phyloP scores from a whole-genome alignment of 2,329 filamentous ascomycete genomes.

The Diaporthe citrichinensis region DNA sequence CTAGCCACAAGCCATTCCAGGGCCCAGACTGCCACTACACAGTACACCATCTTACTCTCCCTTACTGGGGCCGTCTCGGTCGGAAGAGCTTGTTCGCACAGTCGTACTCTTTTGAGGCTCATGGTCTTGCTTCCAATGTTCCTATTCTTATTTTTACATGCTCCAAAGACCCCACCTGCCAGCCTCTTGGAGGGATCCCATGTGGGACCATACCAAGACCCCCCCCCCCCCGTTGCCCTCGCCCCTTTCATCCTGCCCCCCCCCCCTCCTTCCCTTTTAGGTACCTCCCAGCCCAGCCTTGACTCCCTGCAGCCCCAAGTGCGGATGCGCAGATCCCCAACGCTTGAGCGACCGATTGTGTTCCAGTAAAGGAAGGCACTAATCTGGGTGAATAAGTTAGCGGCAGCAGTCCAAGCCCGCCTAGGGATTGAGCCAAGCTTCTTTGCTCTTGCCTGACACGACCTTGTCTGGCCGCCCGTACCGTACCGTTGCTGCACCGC shows the following conservation, averaged over 20 bases:
- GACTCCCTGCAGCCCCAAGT: constrained; percentile 11
- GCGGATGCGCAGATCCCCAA: constrained; percentile 22
- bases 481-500: not conserved
- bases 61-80: not conserved
- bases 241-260: not conserved
- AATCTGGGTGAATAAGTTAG: constrained; percentile 23
- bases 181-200: not conserved
- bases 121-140: not conserved
- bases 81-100: not conserved
- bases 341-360: constrained; percentile 19
- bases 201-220: not conserved
- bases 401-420: constrained; percentile 18
- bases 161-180: constrained; percentile 16
- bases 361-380: constrained; percentile 28
- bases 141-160: not conserved
- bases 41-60: not conserved
- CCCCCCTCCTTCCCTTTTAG: not conserved
- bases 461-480: not conserved
- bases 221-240: not conserved
- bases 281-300: not conserved
- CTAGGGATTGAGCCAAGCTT: constrained; percentile 34
- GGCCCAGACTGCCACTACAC: not conserved
- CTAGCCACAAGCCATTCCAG: constrained; percentile 22
- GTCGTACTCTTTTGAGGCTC: not conserved
- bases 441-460: constrained; percentile 26